phyloP scores from a whole-genome alignment of 176 grass and related monocot genomes.

The Ensete glaucum region DNA sequence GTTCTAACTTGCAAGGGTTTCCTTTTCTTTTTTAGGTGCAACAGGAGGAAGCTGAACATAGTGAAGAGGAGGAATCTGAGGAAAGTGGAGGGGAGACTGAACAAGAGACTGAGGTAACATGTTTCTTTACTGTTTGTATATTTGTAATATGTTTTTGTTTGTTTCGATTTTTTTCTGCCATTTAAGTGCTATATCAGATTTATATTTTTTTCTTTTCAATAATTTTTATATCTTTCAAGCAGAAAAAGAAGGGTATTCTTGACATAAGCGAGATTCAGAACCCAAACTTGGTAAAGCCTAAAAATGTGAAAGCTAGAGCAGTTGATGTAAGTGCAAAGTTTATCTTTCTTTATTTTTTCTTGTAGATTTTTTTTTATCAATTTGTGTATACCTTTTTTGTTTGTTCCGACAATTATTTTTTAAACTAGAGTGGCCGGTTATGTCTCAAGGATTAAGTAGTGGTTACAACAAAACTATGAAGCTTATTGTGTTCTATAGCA shows the following conservation, averaged over 20 bases:
- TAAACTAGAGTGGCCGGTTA: no score
- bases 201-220: neutral
- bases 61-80: conserved; percentile 62
- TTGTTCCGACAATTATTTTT: neutral
- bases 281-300: conserved; percentile 80
- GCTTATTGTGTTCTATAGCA: no score
- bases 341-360: neutral
- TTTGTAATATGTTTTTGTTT: neutral
- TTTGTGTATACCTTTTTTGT: neutral
- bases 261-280: conserved; percentile 93
- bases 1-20: neutral
- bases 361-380: neutral
- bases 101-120: conserved; percentile 42
- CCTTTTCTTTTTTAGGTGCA: conserved; percentile 16
- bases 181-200: neutral
- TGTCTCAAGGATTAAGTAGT: no score
- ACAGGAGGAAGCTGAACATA: conserved; percentile 48
- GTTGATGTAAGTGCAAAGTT: conserved; percentile 75
- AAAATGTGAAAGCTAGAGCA: conserved; percentile 85
- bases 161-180: conserved; percentile 15
- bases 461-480: no score
- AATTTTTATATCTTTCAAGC: conserved; percentile 17
- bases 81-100: conserved; percentile 70
- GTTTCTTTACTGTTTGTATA: neutral
- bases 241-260: conserved; percentile 86